Evolutionary conservation across 2,329 filamentous ascomycete species (phyloP), one percentile per base, ranked within the genome.

Genomic region (Westerdykella ornata): DNA sequence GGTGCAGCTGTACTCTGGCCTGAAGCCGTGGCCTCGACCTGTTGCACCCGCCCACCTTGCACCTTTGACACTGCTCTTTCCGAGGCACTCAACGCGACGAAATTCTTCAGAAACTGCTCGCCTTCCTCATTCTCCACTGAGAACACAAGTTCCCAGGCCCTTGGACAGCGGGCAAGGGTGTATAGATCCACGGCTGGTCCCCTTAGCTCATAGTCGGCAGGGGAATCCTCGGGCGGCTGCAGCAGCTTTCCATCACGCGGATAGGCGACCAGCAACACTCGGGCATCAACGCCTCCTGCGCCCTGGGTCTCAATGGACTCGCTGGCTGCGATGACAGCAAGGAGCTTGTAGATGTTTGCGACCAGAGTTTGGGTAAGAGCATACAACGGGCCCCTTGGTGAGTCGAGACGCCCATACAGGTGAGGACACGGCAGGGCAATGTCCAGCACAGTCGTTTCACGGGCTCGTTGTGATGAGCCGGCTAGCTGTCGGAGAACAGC

Each of bases 311-410:
- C 68, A 63, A 82, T 68, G 69, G 69, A 70, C 36, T 78, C 70
- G 49, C 80, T 74, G 11, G 81, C 78, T 47, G 84, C 87, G n/a
- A 87, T 72, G 35, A 81, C 70, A 26, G 83, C 83, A 42, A 92
- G 71, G 37, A 96, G 74, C 54, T 81, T 81, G 72, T 97, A 97
- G 17, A 94, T 61, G 18, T 78, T 77, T 2, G 85, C 84, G 16
- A 96, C 68, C 4, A 90, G 72, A n/a, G 75, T 72, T 64, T 95
- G 88, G 0, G 81, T 76, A n/a, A 74, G 68, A 26, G 73, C 60
- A 75, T 88, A 94, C 14, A 77, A 70, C 35, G 77, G 68, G 17
- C 75, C 70, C 52, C 76, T 74, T 35, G 76, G 71, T 20, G 68
- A 65, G 16, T 68, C 66, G 17, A 71, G 68, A 22, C 68, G 67